Percentiles rank a stretch among this genome's conserved stretches.
Evolutionary conservation across 192 early-diverging fungal genomes (phyloP).

Genomic region (Gaertneriomyces sp.): DNA sequence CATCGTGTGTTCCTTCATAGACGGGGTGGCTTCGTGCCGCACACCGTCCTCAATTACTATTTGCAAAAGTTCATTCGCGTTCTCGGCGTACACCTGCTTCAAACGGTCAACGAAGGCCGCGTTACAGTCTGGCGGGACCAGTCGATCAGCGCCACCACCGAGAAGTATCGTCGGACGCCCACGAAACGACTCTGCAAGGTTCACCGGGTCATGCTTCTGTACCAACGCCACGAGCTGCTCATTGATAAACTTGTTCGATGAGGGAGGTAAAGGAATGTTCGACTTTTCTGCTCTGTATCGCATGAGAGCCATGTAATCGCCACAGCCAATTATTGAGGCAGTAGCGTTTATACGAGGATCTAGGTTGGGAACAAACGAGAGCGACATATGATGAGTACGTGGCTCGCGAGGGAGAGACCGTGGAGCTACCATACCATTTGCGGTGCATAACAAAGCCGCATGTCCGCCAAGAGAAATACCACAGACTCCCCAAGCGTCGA

Average conservation of each 20-base stretch:
- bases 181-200: conserved; percentile 4
- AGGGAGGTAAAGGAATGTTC: conserved; percentile 19
- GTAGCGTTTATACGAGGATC: conserved; percentile 21
- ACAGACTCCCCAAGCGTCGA: conserved; percentile 43
- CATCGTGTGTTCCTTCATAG: conserved; percentile 13
- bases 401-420: not conserved
- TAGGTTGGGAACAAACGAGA: not conserved
- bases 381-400: not conserved
- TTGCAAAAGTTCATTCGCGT: conserved; percentile 1
- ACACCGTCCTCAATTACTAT: conserved; percentile 24
- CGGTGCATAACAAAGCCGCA: conserved; percentile 39
- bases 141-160: conserved; percentile 20
- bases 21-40: conserved; percentile 22
- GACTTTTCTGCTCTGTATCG: conserved; percentile 5
- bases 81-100: not conserved
- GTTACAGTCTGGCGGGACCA: conserved; percentile 21
- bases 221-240: conserved; percentile 1
- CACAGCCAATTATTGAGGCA: conserved; percentile 33
- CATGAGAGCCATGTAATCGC: conserved; percentile 38
- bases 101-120: conserved; percentile 7
- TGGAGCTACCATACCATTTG: conserved; percentile 23
- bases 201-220: conserved; percentile 13
- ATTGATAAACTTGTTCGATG: conserved; percentile 6
- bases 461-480: conserved; percentile 57
- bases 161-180: conserved; percentile 12